phyloP scores from a whole-genome alignment of 805 yeast species.

The Jamesozyma piceae region DNA sequence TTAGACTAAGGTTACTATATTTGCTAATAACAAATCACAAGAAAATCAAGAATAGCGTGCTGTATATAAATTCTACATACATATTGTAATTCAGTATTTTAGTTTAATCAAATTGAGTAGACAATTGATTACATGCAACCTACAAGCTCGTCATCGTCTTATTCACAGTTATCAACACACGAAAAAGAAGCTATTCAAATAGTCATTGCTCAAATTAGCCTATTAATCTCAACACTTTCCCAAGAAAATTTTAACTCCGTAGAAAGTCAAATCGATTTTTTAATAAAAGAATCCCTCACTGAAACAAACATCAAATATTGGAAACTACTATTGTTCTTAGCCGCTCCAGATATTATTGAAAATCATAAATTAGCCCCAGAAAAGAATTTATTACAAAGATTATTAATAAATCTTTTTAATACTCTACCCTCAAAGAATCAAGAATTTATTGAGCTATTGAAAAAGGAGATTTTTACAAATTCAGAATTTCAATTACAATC shows the following conservation, averaged over 20 bases:
- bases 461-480: slow-evolving; percentile 12
- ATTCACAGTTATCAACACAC: slow-evolving; percentile 7
- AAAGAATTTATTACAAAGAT: slow-evolving; percentile 15
- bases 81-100: no score
- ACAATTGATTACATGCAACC: slow-evolving; percentile 18
- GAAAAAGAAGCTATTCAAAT: slow-evolving; percentile 22
- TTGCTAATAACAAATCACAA: no score
- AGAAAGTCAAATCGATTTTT: slow-evolving; percentile 14
- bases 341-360: slow-evolving; percentile 15
- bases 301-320: slow-evolving; percentile 21
- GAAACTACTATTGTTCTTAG: slow-evolving; percentile 20
- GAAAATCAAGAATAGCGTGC: background rate
- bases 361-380: slow-evolving; percentile 9
- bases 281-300: slow-evolving; percentile 18
- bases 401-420: slow-evolving; percentile 16
- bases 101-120: background rate
- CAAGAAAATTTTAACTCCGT: slow-evolving; percentile 12
- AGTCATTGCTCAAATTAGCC: slow-evolving; percentile 21
- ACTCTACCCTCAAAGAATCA: slow-evolving; percentile 12
- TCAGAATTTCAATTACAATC: slow-evolving; percentile 7
- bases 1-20: no score
- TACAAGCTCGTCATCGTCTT: slow-evolving; percentile 1
- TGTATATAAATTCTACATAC: no score
- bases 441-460: slow-evolving; percentile 10
- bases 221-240: slow-evolving; percentile 20